Conservation (phyloP, 2,329 filamentous ascomycete species). For the Penicillium sp. region DNA sequence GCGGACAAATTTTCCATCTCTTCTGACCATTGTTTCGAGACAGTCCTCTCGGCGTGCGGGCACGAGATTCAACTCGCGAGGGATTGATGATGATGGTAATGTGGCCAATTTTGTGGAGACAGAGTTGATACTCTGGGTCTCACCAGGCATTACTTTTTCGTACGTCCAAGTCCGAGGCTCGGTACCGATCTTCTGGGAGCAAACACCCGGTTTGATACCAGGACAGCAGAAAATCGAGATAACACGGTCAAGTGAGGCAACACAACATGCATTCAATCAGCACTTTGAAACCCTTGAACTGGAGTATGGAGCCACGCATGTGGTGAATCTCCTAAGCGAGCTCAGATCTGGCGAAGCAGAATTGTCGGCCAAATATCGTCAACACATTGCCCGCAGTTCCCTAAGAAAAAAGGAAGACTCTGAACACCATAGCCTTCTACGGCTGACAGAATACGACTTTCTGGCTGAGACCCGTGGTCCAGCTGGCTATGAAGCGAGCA, state of each 20-base stretch:
- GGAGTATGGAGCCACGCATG: conserved; percentile 85
- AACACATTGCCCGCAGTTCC: conserved; percentile 72
- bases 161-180: conserved; percentile 92
- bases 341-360: conserved; percentile 84
- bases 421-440: conserved; percentile 72
- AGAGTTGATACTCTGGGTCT: conserved; percentile 88
- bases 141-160: conserved; percentile 76
- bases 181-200: conserved; percentile 97
- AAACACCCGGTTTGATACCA: conserved; percentile 80
- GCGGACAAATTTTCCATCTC: conserved; percentile 73
- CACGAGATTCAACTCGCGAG: conserved; percentile 93
- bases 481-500: conserved; percentile 86
- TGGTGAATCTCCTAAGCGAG: conserved; percentile 91
- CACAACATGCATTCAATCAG: conserved; percentile 91
- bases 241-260: conserved; percentile 83
- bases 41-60: conserved; percentile 88
- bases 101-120: conserved; percentile 99
- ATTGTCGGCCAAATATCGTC: conserved; percentile 74
- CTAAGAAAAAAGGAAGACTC: conserved; percentile 61
- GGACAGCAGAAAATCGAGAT: conserved; percentile 93
- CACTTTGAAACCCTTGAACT: conserved; percentile 87
- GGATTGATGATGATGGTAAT: conserved; percentile 95
- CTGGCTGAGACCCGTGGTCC: conserved; percentile 89
- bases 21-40: conserved; percentile 85
- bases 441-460: conserved; percentile 90